Base-by-base conservation (phyloP, 352 stramenopile species). In the Globisporangium canariense region DNA sequence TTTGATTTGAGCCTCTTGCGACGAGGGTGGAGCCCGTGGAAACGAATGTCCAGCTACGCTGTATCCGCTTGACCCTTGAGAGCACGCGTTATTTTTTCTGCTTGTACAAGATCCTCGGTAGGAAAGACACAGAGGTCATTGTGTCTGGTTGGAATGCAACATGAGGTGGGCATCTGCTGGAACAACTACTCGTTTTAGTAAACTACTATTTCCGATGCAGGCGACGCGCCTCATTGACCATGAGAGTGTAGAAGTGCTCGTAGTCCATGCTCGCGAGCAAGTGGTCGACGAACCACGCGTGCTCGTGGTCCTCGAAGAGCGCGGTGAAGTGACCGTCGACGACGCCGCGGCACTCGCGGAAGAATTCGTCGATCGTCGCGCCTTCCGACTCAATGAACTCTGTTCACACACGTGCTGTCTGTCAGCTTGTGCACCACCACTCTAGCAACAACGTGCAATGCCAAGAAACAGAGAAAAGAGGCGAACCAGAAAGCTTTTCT, bases 181-280 rank as follows among this genome's bases (percentile, higher is more conserved):
- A 36, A 36, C 32, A 36, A 8, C 32, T 52, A 89, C 62, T 85
- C 4, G 7, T 22, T 11, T 22, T 22, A 7, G 7, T 10, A 20
- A 47, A 18, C 13, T 49, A 20, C 7, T 57, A 57, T 32, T 91
- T 55, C 70, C 74, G 58, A 47, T 58, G 46, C 20, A 36, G 59
- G 65, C 69, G 77, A 57, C 84, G 74, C 13, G 82, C 79, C 62
- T 91, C 81, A 66, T 90, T 91, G 40, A 88, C 70, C 78, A 91
- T 90, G 63, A 93, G 78, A 0, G 71, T 76, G 68, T 90, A 90
- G 49, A 93, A 91, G 43, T 88, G 74, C 40, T 88, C 86, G 69
- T 90, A 93, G 66, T 90, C 76, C 79, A 93, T 89, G 58, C 79
- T 91, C n/a, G 81, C 81, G 22, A 91, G 66, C 57, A 91, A 66